phyloP scores from a whole-genome alignment of 2,329 filamentous ascomycete species.

The Epichloe gansuensis region DNA sequence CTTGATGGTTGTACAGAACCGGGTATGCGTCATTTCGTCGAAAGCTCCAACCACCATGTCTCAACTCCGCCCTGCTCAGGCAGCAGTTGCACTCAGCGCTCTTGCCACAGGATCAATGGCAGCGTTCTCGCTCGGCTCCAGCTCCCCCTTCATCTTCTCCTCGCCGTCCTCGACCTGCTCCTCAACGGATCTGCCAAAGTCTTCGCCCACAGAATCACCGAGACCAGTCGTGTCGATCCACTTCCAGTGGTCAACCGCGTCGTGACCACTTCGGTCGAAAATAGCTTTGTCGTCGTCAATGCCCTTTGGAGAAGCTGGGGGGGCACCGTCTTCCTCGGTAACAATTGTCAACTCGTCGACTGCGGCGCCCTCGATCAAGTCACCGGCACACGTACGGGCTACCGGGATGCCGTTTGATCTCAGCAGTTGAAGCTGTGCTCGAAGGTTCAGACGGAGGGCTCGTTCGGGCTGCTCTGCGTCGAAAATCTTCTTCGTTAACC shows the following conservation, averaged over 20 bases:
- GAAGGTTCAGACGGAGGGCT: constrained; percentile 43
- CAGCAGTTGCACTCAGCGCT: constrained; percentile 3
- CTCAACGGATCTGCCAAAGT: constrained; percentile 16
- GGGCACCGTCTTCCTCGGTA: constrained; percentile 6
- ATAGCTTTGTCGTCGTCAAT: constrained; percentile 37
- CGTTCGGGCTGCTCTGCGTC: constrained; percentile 44
- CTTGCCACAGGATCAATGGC: background rate
- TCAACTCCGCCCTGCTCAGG: background rate
- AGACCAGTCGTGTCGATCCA: constrained; percentile 42
- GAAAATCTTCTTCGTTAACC: constrained; percentile 47
- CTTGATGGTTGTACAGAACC: background rate
- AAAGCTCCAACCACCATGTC: background rate
- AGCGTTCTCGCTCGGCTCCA: constrained; percentile 21
- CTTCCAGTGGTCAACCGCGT: constrained; percentile 33
- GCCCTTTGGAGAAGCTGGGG: constrained; percentile 19
- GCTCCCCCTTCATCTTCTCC: constrained; percentile 21
- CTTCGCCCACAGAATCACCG: constrained; percentile 20
- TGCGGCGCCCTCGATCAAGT: constrained; percentile 35
- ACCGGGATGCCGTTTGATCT: constrained; percentile 36
- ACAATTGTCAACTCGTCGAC: constrained; percentile 22
- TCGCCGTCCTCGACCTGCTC: constrained; percentile 24
- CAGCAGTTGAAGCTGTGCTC: constrained; percentile 44
- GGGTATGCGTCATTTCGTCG: background rate
- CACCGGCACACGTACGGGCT: constrained; percentile 34
- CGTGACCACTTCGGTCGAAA: constrained; percentile 29